These are phyloP conservation scores for Solanum hybrid DNA, from an alignment of 305 asterid genomes.

Conservation along the genomic window DNA sequence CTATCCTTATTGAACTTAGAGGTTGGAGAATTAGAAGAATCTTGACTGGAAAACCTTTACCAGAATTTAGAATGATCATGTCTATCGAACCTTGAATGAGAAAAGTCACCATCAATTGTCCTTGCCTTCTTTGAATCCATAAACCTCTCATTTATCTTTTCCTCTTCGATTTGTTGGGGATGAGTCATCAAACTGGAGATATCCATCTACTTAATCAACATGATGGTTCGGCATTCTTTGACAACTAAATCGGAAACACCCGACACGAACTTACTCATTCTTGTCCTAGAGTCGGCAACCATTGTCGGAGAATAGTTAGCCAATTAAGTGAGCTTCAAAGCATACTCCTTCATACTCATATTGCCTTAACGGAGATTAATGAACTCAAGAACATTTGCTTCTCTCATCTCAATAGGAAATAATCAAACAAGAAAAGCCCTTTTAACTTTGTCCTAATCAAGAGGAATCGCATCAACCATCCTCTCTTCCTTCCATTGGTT, in stretches of 20 bases:
- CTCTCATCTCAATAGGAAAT: not conserved
- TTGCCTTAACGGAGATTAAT: not conserved
- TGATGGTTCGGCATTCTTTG: not conserved
- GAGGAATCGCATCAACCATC: not conserved
- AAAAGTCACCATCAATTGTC: not conserved
- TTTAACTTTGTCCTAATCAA: not conserved
- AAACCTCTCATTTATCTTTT: not conserved
- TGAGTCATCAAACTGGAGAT: not conserved
- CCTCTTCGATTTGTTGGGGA: not conserved
- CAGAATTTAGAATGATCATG: not conserved
- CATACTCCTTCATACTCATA: not conserved
- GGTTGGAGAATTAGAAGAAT: not conserved
- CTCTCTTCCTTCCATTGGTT: not conserved
- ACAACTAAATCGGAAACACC: not conserved
- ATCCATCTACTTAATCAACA: not conserved
- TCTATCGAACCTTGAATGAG: not conserved
- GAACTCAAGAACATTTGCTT: not conserved
- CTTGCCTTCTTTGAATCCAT: not conserved
- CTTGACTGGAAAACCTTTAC: not conserved
- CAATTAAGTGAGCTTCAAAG: not conserved
- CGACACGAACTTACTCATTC: not conserved
- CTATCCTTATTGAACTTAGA: not conserved
- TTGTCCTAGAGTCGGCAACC: not conserved
- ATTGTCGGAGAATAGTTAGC: not conserved
- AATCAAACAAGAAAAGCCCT: not conserved